phyloP scores from a whole-genome alignment of 1,284 basidiomycete species.

The Malassezia sympodialis region DNA sequence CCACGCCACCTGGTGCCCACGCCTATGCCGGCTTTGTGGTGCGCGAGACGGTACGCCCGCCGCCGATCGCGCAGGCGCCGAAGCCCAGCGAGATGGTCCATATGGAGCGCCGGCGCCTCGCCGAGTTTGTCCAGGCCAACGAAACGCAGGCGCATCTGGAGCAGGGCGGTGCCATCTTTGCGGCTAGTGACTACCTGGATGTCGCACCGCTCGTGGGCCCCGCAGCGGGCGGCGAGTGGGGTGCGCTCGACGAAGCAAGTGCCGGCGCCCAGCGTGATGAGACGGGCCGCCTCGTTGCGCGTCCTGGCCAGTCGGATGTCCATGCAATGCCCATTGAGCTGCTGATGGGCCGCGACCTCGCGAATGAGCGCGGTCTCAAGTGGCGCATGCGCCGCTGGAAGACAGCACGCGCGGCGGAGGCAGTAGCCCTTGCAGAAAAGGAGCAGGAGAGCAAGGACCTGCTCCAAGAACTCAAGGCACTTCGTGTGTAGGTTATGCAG shows the following conservation, averaged over 20 bases:
- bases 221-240: conserved; percentile 34
- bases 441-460: conserved; percentile 19
- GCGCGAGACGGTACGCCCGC: conserved; percentile 22
- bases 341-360: conserved; percentile 39
- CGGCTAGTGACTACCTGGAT: conserved; percentile 39
- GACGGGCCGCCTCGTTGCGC: conserved; percentile 20
- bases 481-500: conserved; percentile 22
- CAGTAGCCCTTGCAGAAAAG: conserved; percentile 1
- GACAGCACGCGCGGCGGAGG: conserved; percentile 16
- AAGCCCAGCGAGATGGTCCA: conserved; percentile 30
- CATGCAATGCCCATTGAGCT: conserved; percentile 45
- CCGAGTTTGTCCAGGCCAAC: conserved; percentile 24
- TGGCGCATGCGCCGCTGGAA: conserved; percentile 40
- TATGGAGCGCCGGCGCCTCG: conserved; percentile 18
- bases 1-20: conserved; percentile 20
- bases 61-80: conserved; percentile 40
- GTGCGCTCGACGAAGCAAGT: conserved; percentile 15
- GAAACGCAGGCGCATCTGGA: conserved; percentile 24
- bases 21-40: conserved; percentile 29
- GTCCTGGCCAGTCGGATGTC: conserved; percentile 23
- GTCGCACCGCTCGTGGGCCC: conserved; percentile 38
- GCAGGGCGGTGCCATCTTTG: conserved; percentile 37
- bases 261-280: conserved; percentile 2
- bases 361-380: conserved; percentile 37
- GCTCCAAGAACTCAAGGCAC: conserved; percentile 32